Percentiles rank a stretch among this genome's conserved stretches.
Conservation (phyloP, 805 yeast species). For the Wickerhamomyces rabaulensis region DNA sequence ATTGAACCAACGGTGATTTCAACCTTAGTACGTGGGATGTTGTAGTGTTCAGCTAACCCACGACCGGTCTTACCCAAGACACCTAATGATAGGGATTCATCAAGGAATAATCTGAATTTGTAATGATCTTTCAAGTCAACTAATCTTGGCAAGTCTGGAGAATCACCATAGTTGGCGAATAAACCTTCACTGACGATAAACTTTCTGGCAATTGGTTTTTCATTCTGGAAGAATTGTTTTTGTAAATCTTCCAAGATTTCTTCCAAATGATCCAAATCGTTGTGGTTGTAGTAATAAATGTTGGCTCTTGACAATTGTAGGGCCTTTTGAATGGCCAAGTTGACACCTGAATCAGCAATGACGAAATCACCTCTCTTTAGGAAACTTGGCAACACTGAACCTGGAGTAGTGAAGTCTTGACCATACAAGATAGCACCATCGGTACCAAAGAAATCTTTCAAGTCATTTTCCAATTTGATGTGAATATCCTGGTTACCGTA, state of each 20-base stretch:
- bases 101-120: conserved; percentile 83
- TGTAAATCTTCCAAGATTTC: conserved; percentile 47
- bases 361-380: conserved; percentile 92
- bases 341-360: conserved; percentile 77
- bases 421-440: conserved; percentile 84
- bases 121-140: conserved; percentile 72
- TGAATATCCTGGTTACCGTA: conserved; percentile 95
- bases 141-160: conserved; percentile 62
- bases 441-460: conserved; percentile 71
- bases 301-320: conserved; percentile 81
- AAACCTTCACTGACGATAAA: conserved; percentile 90
- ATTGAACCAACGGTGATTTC: conserved; percentile 86
- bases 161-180: conserved; percentile 76
- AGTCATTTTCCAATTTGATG: conserved; percentile 65
- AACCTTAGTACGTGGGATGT: conserved; percentile 55
- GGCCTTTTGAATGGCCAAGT: conserved; percentile 81
- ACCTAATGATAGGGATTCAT: conserved; percentile 85
- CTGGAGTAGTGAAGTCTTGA: conserved; percentile 83
- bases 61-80: conserved; percentile 80
- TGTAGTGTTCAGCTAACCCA: conserved; percentile 75
- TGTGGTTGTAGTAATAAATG: conserved; percentile 70
- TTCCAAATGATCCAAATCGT: conserved; percentile 81
- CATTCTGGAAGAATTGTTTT: conserved; percentile 25
- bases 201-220: conserved; percentile 78
- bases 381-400: conserved; percentile 89